Evolutionary conservation across 805 yeast species (phyloP), one percentile per base, ranked within the genome.

Genomic region (Diddensiella santjacobensis): DNA sequence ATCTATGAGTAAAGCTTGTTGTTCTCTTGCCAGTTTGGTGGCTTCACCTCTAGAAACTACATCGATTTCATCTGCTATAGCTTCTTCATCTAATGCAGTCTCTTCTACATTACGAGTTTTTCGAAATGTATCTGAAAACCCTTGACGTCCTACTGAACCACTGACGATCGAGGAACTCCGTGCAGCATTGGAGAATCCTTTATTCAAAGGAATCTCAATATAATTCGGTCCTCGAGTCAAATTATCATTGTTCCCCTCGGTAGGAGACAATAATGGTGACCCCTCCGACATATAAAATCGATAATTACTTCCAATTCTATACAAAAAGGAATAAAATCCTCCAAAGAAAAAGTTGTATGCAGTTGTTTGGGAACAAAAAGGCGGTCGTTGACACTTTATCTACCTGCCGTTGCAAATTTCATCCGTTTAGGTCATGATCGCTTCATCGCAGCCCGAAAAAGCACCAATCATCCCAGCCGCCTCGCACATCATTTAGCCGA

Each of bases 11-110:
- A 66, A 52, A 3, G 58, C 58, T 44, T 61, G 59, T 35, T 62
- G 61, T 48, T 66, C 69, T 8, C 53, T 50, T 4, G 54, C 56
- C 19, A 64, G 48, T 2, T 57, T 46, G n/a, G 57, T 54, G 2
- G 61, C 57, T 40, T 66, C 69, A 1, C 53, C 44, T 10, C 63
- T 59, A 3, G 67, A 60, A 18, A 59, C 49, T 2, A 61, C 45
- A 33, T 61, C 64, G n/a, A 54, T 52, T 2, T 52, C 43, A 3
- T 50, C 56, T 0, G 20, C 36, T 17, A 35, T n/a, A 19, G 43
- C 43, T 22, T 22, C 40, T 17, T 26, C 47, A 6, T 22, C 44
- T 15, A 24, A 36, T 8, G 24, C 22, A 3, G 10, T 20, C 24
- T 24, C 15, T 24, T 47, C 44, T 5, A 45, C 40, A 11, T 19